phyloP scores from a whole-genome alignment of 495 filamentous ascomycete species.

The Cladorrhinum samala region DNA sequence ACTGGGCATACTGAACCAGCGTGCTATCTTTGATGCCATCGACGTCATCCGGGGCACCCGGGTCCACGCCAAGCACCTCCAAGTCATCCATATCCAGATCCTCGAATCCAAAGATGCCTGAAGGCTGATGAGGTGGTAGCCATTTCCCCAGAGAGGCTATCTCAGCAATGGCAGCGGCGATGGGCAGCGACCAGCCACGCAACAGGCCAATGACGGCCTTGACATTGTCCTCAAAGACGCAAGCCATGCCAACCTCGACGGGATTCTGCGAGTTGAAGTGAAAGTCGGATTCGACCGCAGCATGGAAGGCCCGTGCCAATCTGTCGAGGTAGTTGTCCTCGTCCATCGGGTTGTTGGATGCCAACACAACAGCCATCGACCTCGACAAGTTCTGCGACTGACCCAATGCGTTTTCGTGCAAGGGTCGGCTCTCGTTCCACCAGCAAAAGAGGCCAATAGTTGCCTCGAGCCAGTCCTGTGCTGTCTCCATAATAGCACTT shows the following conservation, averaged over 20 bases:
- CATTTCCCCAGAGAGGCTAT: conserved; percentile 69
- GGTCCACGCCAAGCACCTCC: conserved; percentile 47
- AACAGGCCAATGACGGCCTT: conserved; percentile 68
- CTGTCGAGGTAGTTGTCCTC: conserved; percentile 41
- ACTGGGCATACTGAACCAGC: conserved; percentile 64
- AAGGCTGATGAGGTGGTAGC: conserved; percentile 51
- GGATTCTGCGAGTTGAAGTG: conserved; percentile 64
- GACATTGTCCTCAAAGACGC: conserved; percentile 68
- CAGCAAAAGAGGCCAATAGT: conserved; percentile 72
- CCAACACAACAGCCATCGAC: conserved; percentile 37
- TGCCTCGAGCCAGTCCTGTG: conserved; percentile 85
- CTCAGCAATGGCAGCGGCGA: conserved; percentile 72
- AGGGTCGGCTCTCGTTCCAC: conserved; percentile 65
- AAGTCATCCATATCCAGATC: conserved; percentile 50
- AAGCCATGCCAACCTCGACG: conserved; percentile 72
- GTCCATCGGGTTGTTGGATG: conserved; percentile 15
- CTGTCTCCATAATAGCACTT: conserved; percentile 58
- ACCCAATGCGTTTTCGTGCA: conserved; percentile 33
- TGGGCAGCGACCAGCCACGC: conserved; percentile 67
- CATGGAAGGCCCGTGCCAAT: conserved; percentile 44
- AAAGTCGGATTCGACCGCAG: conserved; percentile 46
- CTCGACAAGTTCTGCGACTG: conserved; percentile 29
- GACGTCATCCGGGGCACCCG: conserved; percentile 36
- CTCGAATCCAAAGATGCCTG: conserved; percentile 23
- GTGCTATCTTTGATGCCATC: conserved; percentile 62